Evolutionary conservation across 2,329 filamentous ascomycete genomes (phyloP).

Genomic region (Coleophoma crateriformis): DNA sequence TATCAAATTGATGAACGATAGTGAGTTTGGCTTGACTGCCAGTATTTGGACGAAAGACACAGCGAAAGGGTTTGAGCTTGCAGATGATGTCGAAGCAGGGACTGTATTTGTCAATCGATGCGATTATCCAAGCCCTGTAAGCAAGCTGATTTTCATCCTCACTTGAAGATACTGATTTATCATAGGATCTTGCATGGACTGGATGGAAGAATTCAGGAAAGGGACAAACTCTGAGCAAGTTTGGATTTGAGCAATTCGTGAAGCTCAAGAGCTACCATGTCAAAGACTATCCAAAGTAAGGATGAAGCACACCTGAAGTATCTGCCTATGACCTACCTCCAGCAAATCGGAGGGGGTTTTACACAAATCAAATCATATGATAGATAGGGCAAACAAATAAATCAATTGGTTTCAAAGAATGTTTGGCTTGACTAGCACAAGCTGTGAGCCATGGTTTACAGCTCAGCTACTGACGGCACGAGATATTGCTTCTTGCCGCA

Average conservation of each 20-base stretch:
- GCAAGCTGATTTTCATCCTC: slow-evolving; percentile 24
- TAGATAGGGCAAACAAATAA: too few species aligned
- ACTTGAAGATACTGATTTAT: slow-evolving; percentile 18
- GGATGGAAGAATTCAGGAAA: slow-evolving; percentile 97
- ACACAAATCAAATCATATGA: neutral
- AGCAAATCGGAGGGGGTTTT: neutral
- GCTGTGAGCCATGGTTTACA: too few species aligned
- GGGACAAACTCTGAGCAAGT: slow-evolving; percentile 81
- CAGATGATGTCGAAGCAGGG: slow-evolving; percentile 79
- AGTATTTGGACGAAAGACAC: slow-evolving; percentile 95
- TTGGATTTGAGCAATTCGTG: slow-evolving; percentile 92
- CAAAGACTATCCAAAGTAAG: slow-evolving; percentile 65
- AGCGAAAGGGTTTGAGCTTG: slow-evolving; percentile 66
- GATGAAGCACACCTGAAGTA: neutral
- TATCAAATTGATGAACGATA: slow-evolving; percentile 84
- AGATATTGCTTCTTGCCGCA: too few species aligned
- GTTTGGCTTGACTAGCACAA: too few species aligned
- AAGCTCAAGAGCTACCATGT: slow-evolving; percentile 95
- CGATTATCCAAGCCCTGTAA: slow-evolving; percentile 85
- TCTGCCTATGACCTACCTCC: neutral
- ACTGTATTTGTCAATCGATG: slow-evolving; percentile 95
- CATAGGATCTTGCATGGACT: slow-evolving; percentile 86
- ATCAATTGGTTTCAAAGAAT: too few species aligned
- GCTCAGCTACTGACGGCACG: too few species aligned
- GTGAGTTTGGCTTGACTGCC: slow-evolving; percentile 89